These are phyloP conservation scores for Cetraspora pellucida DNA, from an alignment of 192 early-diverging fungal species.

Conservation along the genomic window DNA sequence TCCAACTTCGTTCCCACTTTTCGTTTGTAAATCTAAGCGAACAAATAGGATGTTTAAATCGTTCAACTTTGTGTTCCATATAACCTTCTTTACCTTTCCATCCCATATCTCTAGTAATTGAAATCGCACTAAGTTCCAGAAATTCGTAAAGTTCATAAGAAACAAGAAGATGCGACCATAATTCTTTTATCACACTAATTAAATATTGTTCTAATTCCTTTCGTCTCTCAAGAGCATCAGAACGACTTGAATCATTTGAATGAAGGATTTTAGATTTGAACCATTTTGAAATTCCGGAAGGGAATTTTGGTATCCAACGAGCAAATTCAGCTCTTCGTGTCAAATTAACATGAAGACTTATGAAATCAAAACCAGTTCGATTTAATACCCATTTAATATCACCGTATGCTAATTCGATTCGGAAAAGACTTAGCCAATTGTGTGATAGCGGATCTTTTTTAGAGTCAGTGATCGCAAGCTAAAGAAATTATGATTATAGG, in stretches of 20 bases:
- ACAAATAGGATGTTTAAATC: conserved; percentile 50
- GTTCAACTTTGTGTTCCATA: conserved; percentile 65
- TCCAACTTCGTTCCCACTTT: conserved; percentile 68
- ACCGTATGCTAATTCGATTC: conserved; percentile 77
- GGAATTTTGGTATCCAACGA: conserved; percentile 37
- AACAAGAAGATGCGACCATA: conserved; percentile 54
- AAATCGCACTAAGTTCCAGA: conserved; percentile 71
- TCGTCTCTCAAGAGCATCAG: conserved; percentile 52
- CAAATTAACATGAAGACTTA: conserved; percentile 64
- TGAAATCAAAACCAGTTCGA: conserved; percentile 66
- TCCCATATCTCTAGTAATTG: conserved; percentile 74
- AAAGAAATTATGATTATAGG: background rate
- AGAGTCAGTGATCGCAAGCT: conserved; percentile 58
- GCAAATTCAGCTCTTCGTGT: conserved; percentile 53
- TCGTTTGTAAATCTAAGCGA: conserved; percentile 33
- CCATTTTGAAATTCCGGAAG: conserved; percentile 17
- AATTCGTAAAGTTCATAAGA: conserved; percentile 77
- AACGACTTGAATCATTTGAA: conserved; percentile 25
- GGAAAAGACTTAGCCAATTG: conserved; percentile 58
- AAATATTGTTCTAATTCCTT: conserved; percentile 64
- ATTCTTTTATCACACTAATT: conserved; percentile 55
- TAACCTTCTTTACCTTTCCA: conserved; percentile 87
- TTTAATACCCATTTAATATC: conserved; percentile 78
- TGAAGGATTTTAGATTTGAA: background rate
- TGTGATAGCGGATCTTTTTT: conserved; percentile 36